Percentiles rank a stretch among this genome's conserved stretches.
Conservation (phyloP, 768 basidiomycete genomes). For the Lactifluus rugatus region DNA sequence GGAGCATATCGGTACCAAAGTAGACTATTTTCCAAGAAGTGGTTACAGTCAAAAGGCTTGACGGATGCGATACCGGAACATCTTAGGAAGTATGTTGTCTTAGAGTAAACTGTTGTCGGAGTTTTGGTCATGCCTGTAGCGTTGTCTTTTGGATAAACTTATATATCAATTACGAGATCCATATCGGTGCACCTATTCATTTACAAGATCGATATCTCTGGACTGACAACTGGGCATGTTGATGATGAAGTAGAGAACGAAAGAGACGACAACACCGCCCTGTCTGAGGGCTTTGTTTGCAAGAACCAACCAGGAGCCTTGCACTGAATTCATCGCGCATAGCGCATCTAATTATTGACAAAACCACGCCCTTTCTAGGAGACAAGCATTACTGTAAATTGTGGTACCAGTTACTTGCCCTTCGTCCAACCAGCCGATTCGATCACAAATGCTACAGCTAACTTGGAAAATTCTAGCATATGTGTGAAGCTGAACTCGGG, state of each 20-base stretch:
- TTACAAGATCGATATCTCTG: too few relatives aligned
- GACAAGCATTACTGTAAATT: background rate
- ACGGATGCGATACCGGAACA: constrained; percentile 70
- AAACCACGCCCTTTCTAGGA: background rate
- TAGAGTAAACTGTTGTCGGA: constrained; percentile 39
- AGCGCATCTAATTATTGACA: too few relatives aligned
- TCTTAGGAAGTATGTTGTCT: constrained; percentile 81
- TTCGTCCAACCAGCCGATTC: constrained; percentile 40
- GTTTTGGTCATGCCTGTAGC: background rate
- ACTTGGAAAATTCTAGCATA: constrained; percentile 63
- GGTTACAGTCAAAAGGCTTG: constrained; percentile 77
- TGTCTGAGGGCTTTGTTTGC: too few relatives aligned
- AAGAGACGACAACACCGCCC: too few relatives aligned
- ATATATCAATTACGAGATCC: background rate
- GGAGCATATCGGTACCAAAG: constrained; percentile 98
- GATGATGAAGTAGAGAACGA: too few relatives aligned
- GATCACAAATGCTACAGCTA: constrained; percentile 41
- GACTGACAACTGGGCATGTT: background rate
- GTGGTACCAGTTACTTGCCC: constrained; percentile 15
- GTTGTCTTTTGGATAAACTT: background rate
- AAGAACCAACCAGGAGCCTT: too few relatives aligned
- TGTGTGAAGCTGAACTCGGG: constrained; percentile 85
- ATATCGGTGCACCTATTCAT: background rate
- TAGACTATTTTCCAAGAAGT: constrained; percentile 86
- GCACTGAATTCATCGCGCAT: too few relatives aligned